These are phyloP conservation scores for Bimuria novae-zelandiae DNA, from an alignment of 2,329 filamentous ascomycete species.

Conservation along the genomic window DNA sequence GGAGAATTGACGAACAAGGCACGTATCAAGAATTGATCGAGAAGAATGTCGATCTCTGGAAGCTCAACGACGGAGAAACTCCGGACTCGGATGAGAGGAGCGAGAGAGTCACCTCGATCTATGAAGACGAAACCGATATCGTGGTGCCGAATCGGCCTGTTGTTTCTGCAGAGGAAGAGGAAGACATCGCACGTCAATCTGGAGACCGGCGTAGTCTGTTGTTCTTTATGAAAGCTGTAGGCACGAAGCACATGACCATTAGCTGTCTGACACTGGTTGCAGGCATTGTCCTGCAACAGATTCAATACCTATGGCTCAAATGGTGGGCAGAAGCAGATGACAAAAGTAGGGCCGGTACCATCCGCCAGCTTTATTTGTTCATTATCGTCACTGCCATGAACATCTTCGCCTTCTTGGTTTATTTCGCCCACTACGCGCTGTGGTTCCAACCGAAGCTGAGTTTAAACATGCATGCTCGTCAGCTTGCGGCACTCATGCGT, in stretches of 20 bases:
- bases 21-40: constrained; percentile 13
- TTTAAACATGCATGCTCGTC: constrained; percentile 17
- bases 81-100: not conserved
- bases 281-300: constrained; percentile 10
- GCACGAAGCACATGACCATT: constrained; percentile 11
- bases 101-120: not conserved
- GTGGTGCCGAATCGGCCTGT: not conserved
- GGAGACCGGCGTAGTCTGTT: constrained; percentile 17
- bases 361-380: constrained; percentile 16
- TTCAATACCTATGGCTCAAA: constrained; percentile 20
- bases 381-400: constrained; percentile 15
- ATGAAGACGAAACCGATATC: not conserved
- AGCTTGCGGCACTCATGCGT: constrained; percentile 19
- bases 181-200: constrained; percentile 11
- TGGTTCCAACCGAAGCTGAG: constrained; percentile 14
- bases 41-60: constrained; percentile 10
- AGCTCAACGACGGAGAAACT: not conserved
- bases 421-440: constrained; percentile 14
- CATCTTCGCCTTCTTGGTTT: constrained; percentile 9
- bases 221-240: constrained; percentile 15
- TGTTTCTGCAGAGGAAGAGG: not conserved
- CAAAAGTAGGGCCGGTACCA: constrained; percentile 8
- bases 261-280: constrained; percentile 8
- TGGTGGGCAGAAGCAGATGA: constrained; percentile 19
- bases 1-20: constrained; percentile 11